Evolutionary conservation across 2,329 filamentous ascomycete genomes (phyloP), one percentile per base, ranked within the genome.

Genomic region (Diaporthe sp.): DNA sequence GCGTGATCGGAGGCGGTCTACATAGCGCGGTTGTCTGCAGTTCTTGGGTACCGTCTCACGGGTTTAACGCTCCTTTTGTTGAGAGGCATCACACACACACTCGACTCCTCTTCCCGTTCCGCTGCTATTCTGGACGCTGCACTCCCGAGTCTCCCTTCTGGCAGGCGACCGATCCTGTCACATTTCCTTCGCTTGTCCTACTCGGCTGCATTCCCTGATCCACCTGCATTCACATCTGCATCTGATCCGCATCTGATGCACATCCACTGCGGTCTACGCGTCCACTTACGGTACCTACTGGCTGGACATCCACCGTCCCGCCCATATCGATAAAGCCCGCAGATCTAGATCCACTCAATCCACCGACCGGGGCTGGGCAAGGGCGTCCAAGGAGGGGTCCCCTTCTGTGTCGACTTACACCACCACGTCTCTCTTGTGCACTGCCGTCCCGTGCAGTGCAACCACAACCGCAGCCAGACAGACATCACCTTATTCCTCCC

Each of bases 401-500:
- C 62, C 62, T 53, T 53, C 62, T 39, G 22, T 28, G 19, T 39
- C 13, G 65, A 68, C 65, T 68, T 53, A 68, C 65, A 68, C 65
- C 65, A 68, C 65, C 28, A 37, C 31, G 22, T 68, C 62, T 25
- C 62, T 51, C 46, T 51, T 62, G 60, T 44, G 62, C 62, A 34
- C 22, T 65, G 61, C 61, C 42, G 61, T 44, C 17, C 57, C 17
- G 62, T 31, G 62, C 46, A 53, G 62, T 68, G 46, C 46, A 53
- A 51, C 57, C 53, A 31, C 72, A 46, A 76, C 65, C 49, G 44
- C 62, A 53, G 62, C 37, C 58, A 75, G 39, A 70, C 49, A 74
- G 39, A 70, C 49, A 74, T 76, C 75, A 76, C 65, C 42, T 51
- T 39, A 28, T 72, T 42, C 44, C n/a, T 62, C 44, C 42, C 67